phyloP scores from a whole-genome alignment of 2,329 filamentous ascomycete species.

The Hymenoscyphus albidus region DNA sequence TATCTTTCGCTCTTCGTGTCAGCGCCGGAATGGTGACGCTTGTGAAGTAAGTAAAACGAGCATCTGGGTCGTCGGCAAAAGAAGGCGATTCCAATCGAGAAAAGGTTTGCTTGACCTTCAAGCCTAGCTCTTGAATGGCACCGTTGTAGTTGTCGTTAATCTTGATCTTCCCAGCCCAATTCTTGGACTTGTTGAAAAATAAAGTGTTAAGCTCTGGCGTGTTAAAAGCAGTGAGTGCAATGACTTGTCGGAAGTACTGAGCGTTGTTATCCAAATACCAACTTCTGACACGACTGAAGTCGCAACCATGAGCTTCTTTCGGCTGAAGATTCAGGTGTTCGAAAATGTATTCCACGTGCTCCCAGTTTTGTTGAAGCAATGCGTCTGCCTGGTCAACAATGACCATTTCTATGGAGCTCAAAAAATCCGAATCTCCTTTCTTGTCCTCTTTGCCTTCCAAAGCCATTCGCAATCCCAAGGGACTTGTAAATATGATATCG shows the following conservation, averaged over 20 bases:
- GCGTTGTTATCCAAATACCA: constrained; percentile 94
- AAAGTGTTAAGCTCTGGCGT: constrained; percentile 85
- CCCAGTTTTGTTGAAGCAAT: constrained; percentile 97
- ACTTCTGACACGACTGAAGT: constrained; percentile 82
- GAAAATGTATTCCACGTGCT: constrained; percentile 89
- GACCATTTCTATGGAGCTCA: constrained; percentile 88
- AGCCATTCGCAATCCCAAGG: constrained; percentile 83
- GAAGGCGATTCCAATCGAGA: constrained; percentile 73
- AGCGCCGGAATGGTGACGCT: constrained; percentile 75
- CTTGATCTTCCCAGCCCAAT: constrained; percentile 75
- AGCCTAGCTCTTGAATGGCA: constrained; percentile 67
- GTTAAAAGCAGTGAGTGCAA: constrained; percentile 76
- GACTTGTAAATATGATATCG: constrained; percentile 89
- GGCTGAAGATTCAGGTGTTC: constrained; percentile 88
- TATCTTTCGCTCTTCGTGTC: constrained; percentile 61
- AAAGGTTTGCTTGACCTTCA: constrained; percentile 82
- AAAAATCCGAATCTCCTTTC: constrained; percentile 78
- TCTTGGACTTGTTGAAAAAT: constrained; percentile 71
- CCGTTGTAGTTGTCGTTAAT: constrained; percentile 64
- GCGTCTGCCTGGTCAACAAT: constrained; percentile 91
- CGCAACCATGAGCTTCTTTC: constrained; percentile 83
- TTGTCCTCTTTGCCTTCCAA: constrained; percentile 71
- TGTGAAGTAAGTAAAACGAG: constrained; percentile 87
- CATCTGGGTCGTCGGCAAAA: constrained; percentile 74
- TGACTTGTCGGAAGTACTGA: constrained; percentile 76